Percentiles rank a stretch among this genome's conserved stretches.
phyloP scores from a whole-genome alignment of 257 asterid genomes.

The Primulina eburnea region DNA sequence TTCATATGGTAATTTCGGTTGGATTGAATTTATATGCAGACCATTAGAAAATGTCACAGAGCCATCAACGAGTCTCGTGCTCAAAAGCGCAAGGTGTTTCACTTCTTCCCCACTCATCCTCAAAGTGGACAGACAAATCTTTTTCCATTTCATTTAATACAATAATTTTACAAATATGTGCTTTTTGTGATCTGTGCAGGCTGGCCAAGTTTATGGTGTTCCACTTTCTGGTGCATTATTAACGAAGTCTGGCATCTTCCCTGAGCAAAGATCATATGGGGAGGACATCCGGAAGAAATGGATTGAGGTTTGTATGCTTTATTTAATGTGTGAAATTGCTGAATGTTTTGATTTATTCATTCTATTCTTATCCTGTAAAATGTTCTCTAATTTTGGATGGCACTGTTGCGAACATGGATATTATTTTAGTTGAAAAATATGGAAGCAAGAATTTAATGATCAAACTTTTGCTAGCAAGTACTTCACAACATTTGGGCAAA shows the following conservation, averaged over 20 bases:
- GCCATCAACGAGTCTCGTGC: conserved; percentile 94
- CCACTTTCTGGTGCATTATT: conserved; percentile 81
- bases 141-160: background rate
- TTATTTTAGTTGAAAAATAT: background rate
- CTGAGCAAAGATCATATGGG: conserved; percentile 90
- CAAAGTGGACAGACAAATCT: conserved; percentile 16
- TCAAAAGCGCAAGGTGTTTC: conserved; percentile 84
- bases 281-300: conserved; percentile 95
- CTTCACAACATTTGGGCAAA: background rate
- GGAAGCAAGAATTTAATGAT: background rate
- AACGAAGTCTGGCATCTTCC: conserved; percentile 72
- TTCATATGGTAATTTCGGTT: conserved; percentile 12
- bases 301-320: conserved; percentile 75
- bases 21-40: conserved; percentile 45
- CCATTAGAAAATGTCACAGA: conserved; percentile 86
- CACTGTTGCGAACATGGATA: background rate
- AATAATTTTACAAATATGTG: background rate
- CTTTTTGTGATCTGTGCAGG: conserved; percentile 42
- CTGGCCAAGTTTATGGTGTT: conserved; percentile 97
- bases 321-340: conserved; percentile 26
- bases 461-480: background rate
- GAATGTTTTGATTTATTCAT: conserved; percentile 14
- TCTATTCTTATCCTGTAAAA: conserved; percentile 15
- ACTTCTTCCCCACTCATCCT: conserved; percentile 29
- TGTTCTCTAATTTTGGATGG: conserved; percentile 8